Evolutionary conservation across 352 stramenopile species (phyloP), one percentile per base, ranked within the genome.

Genomic region (Phytopythium ostracodes): DNA sequence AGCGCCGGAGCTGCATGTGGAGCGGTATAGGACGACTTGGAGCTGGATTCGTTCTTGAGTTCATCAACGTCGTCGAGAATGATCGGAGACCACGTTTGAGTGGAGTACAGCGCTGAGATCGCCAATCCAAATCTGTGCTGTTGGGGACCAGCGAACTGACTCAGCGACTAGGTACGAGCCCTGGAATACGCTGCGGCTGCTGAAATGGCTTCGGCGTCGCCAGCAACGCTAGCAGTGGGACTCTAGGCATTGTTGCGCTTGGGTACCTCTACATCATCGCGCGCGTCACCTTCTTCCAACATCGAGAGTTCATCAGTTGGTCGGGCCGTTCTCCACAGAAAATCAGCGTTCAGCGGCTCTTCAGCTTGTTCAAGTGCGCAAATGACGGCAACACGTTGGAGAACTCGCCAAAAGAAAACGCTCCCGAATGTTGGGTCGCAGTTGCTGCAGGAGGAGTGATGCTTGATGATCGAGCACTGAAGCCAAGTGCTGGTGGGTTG

Each of bases 221-320:
- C 22, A 2, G 9, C 49, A 2, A 27, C 52, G 10, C 7, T 53
- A 15, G 44, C n/a, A 8, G 12, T 61, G 20, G 59, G 65, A n/a
- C 24, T 65, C n/a, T 46, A 8, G n/a, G 29, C 4, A 20, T 44
- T 20, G 52, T 58, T 9, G 52, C 33, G 20, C 52, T 58, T 11
- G 20, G 24, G 4, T 58, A 58, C 18, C n/a, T 58, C 2, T 58
- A 33, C 12, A 33, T 58, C 33, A 58, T 58, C n/a, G 33, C 11
- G 14, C 52, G 52, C 7, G 52, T 58, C 29, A 46, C 52, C 10
- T 18, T 42, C 7, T 58, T 58, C n/a, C 33, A 33, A 4, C 31
- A 31, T 33, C 52, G 31, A 2, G 11, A 31, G 29, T 58, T 58
- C 11, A 31, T 17, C 9, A 36, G 17, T 10, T 44, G 29, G 29